Base-by-base conservation (phyloP, 2,329 filamentous ascomycete genomes). In the Aspergillus viridinutans region DNA sequence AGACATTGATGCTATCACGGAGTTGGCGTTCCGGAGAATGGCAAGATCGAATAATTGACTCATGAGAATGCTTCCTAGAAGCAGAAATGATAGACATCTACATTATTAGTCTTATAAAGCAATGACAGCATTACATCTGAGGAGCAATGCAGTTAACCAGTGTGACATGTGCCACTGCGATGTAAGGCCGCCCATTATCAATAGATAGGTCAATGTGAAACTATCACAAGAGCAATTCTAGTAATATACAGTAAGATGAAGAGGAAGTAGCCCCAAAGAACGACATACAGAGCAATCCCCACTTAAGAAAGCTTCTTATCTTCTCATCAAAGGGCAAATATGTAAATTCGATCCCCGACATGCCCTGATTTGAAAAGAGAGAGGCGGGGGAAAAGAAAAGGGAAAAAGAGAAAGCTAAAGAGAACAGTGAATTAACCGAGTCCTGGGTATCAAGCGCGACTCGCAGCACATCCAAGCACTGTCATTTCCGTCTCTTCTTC, bases 371-470 rank as follows among this genome's bases (percentile, higher is more conserved):
- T 38, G 1, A 14, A 23, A 43, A 29, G 21, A 49, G 25, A 52
- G 17, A 25, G 28, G 25, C 25, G 12, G 25, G 2, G 17, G 20
- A 32, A 4, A 23, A 2, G 17, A 21, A 21, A 51, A 32, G 1
- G 14, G 25, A 51, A 12, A 35, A 23, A 21, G 8, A 23, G 23
- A 12, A 54, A 57, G 53, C n/a, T 40, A 52, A 49, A 23, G 23
- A 54, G 28, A 47, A 52, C 40, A 23, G 48, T 51, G 53, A 61
- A 55, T 51, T 42, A 61, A 58, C 62, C 55, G 63, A 65, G 63
- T 58, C 62, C 64, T 64, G 67, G 69, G 67, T 69, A 72, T 71
- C 64, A 61, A 68, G 65, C 59, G 62, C 64, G 58, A 56, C 53
- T 61, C 57, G 59, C 61, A 55, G 61, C 53, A 54, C 57, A 59